A percentile compares a stretch with the other conserved stretches of the same genome.
These are phyloP conservation scores for Amaranthus palmeri DNA, from an alignment of 148 eudicot genomes.

Conservation along the genomic window DNA sequence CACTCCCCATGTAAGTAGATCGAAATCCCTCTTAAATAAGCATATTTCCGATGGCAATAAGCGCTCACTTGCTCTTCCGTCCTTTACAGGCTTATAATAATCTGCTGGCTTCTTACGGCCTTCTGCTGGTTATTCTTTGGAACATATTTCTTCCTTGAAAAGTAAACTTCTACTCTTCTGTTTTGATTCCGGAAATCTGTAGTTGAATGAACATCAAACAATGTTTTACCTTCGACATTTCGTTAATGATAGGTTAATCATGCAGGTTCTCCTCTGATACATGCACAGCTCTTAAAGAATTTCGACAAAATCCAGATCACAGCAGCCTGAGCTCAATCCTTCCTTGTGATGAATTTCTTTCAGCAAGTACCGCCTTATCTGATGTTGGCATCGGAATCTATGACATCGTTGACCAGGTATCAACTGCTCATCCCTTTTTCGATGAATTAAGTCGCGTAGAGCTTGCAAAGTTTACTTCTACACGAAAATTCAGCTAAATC, in stretches of 20 bases:
- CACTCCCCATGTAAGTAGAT: slow-evolving; percentile 45
- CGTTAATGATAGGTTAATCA: neutral
- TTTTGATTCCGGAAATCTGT: neutral
- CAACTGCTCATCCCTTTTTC: neutral
- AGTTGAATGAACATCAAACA: neutral
- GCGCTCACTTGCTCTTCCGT: neutral
- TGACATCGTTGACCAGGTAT: slow-evolving; percentile 43
- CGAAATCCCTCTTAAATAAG: neutral
- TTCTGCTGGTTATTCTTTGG: slow-evolving; percentile 70
- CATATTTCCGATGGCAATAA: neutral
- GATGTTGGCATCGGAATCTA: slow-evolving; percentile 52
- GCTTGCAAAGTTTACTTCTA: neutral
- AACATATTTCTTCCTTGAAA: slow-evolving; percentile 51
- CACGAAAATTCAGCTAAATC: neutral
- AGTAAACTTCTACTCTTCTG: slow-evolving; percentile 31
- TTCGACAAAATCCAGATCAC: slow-evolving; percentile 54
- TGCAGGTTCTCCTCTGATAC: slow-evolving; percentile 64
- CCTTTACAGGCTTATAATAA: slow-evolving; percentile 38
- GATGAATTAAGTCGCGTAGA: neutral
- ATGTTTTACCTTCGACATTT: neutral
- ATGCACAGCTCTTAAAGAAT: slow-evolving; percentile 60
- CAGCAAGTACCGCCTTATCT: slow-evolving; percentile 43
- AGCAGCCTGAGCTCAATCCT: slow-evolving; percentile 75
- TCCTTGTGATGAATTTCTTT: slow-evolving; percentile 58
- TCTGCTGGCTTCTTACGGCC: slow-evolving; percentile 54